A percentile compares a stretch with the other conserved stretches of the same genome.
phyloP scores from a whole-genome alignment of 176 grass and related monocot genomes.

The Luzula sylvatica region DNA sequence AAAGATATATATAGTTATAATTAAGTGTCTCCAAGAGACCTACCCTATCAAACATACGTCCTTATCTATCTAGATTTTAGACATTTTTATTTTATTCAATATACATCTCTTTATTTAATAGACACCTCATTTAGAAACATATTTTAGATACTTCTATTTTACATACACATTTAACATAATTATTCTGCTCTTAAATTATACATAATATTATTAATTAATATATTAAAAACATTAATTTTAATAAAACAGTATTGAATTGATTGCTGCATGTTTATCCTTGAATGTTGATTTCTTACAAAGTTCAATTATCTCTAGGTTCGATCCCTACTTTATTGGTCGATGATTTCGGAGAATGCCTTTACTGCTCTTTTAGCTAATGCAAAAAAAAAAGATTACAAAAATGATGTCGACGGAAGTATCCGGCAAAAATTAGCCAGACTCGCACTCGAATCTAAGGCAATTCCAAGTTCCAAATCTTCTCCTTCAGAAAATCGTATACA shows the following conservation, averaged over 20 bases:
- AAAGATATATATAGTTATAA: no score
- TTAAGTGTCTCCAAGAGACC: no score
- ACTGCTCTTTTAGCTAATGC: constrained; percentile 10
- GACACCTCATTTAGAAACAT: no score
- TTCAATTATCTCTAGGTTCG: constrained; percentile 13
- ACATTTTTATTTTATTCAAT: no score
- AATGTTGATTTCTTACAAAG: background rate
- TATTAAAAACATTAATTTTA: no score
- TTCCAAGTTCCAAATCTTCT: background rate
- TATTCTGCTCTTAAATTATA: no score
- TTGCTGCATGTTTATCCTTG: background rate
- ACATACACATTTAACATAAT: no score
- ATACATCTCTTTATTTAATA: no score
- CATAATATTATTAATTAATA: no score
- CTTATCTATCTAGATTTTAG: no score
- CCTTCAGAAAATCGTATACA: background rate
- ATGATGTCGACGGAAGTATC: background rate
- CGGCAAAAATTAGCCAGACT: background rate
- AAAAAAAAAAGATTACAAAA: background rate
- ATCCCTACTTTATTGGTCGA: background rate
- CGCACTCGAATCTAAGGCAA: background rate
- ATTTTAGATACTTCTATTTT: no score
- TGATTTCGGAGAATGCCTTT: constrained; percentile 2
- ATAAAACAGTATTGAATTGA: background rate
- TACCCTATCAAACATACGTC: no score